Evolutionary conservation across 352 stramenopile species (phyloP), one percentile per base, ranked within the genome.

Genomic region (Globisporangium sylvaticum): DNA sequence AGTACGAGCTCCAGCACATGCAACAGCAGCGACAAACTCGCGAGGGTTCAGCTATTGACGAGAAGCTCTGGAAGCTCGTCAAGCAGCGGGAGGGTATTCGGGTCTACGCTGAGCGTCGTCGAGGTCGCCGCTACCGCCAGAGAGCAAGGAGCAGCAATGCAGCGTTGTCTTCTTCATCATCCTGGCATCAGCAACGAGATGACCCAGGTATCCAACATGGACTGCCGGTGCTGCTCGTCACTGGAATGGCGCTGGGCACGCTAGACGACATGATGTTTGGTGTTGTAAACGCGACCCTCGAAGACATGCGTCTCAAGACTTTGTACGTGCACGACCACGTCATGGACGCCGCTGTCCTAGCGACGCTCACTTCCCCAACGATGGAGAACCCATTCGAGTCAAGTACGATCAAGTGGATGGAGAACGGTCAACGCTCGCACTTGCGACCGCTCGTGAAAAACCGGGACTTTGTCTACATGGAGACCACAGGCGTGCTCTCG

Each of bases 211-310:
- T 29, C 0, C 44, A 20, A 2, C 34, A 34, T 31, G 31, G 3
- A 20, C 58, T 70, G 15, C 58, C 65, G 2, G 58, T 65, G 9
- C 18, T 70, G 24, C 58, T 66, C 27, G 20, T 64, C 25, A n/a
- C 55, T 1, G 66, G 66, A 6, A 56, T 39, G 2, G 46, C 58
- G 14, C 22, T 7, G 0, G 61, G 66, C 12, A 46, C 34, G 3
- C 42, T 72, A 14, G 67, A 72, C 44, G 67, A 72, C 60, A 8
- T 69, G 39, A 66, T 72, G 53, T 72, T 62, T 29, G 67, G 67
- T 20, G 7, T 66, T 24, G n/a, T 72, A 15, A 57, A 15, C 8
- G 34, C 15, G n/a, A 62, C 53, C 6, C 12, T 58, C 12, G 62
- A 65, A 4, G 27, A 10, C 4, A 53, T 60, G 42, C 67, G 67